These are phyloP conservation scores for Russula vinacea DNA, from an alignment of 768 basidiomycete species.

Conservation along the genomic window DNA sequence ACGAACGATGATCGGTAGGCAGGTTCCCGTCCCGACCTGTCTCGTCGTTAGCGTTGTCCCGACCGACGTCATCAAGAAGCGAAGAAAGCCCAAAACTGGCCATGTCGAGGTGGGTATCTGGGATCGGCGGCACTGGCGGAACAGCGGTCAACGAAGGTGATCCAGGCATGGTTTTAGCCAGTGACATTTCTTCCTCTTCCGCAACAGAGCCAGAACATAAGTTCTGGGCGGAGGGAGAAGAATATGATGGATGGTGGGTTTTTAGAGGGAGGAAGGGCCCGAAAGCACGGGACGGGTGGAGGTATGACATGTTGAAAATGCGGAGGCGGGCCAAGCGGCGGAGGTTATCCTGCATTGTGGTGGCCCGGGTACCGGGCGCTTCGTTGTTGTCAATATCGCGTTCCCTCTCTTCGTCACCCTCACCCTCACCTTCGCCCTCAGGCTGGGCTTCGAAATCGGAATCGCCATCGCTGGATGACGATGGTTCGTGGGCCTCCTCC, in stretches of 20 bases:
- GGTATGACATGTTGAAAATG: constrained; percentile 41
- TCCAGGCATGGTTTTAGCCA: not conserved
- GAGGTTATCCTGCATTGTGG: constrained; percentile 25
- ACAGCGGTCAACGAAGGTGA: not conserved
- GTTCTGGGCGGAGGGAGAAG: no score
- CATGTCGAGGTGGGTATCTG: not conserved
- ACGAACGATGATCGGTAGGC: not conserved
- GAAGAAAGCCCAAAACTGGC: no score
- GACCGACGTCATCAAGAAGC: no score
- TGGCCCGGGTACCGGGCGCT: constrained; percentile 1
- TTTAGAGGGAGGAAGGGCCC: constrained; percentile 39
- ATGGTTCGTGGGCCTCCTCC: no score
- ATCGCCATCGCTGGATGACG: no score
- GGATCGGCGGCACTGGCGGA: constrained; percentile 8
- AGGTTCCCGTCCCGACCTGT: not conserved
- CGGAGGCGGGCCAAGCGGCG: constrained; percentile 38
- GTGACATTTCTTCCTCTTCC: not conserved
- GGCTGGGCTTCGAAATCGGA: no score
- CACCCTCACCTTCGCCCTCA: no score
- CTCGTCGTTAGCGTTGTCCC: not conserved
- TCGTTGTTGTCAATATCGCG: constrained; percentile 17
- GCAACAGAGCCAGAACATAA: no score
- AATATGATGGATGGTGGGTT: not conserved
- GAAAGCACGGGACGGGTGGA: constrained; percentile 36
- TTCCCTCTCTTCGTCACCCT: not conserved